A percentile compares a stretch with the other conserved stretches of the same genome.
Conservation (phyloP, 306 rosid genomes). For the Rubus parviflorus region DNA sequence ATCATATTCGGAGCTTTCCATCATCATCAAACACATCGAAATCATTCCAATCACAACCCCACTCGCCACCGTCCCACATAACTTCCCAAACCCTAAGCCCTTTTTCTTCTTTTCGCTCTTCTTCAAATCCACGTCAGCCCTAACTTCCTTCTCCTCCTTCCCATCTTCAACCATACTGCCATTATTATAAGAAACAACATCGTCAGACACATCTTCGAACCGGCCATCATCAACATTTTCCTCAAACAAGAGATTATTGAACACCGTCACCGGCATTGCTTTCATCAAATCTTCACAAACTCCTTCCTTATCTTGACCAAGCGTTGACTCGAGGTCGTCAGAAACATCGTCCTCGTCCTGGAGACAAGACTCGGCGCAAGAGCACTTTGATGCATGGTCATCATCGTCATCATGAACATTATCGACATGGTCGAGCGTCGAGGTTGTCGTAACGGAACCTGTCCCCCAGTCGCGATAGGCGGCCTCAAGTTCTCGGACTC, state of each 20-base stretch:
- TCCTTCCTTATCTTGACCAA: constrained; percentile 8
- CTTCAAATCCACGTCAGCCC: constrained; percentile 1
- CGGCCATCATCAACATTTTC: neutral
- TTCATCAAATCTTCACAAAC: neutral
- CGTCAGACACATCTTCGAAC: neutral
- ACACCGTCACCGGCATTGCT: constrained; percentile 8
- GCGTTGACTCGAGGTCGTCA: constrained; percentile 13
- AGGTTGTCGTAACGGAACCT: neutral
- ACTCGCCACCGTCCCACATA: constrained; percentile 3
- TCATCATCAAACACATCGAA: constrained; percentile 38
- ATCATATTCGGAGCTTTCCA: neutral
- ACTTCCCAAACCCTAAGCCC: neutral
- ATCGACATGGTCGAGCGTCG: neutral
- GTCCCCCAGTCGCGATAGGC: constrained; percentile 24
- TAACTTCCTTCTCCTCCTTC: constrained; percentile 19
- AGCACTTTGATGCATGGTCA: constrained; percentile 37
- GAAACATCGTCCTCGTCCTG: constrained; percentile 36
- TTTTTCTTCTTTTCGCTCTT: neutral
- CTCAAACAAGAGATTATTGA: neutral
- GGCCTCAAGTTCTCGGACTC: constrained; percentile 24
- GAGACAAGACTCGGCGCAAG: constrained; percentile 43
- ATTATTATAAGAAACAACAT: neutral
- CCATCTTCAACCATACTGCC: constrained; percentile 17
- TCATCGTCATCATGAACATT: neutral
- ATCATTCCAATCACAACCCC: constrained; percentile 17